Evolutionary conservation across 2,329 filamentous ascomycete genomes (phyloP).

Genomic region (Coniochaeta sp.): DNA sequence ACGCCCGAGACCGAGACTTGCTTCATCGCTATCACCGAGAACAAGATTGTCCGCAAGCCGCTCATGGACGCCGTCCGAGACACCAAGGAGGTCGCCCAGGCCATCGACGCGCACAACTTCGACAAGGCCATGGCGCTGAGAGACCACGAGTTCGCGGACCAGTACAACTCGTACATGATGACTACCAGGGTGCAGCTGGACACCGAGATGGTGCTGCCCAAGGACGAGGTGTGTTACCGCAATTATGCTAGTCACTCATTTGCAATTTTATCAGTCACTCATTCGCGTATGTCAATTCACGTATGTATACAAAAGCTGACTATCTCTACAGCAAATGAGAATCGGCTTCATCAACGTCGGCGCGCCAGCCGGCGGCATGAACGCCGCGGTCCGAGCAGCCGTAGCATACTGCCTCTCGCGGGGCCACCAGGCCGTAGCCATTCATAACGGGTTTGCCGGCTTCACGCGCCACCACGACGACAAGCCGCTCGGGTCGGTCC

Average conservation of each 20-base stretch:
- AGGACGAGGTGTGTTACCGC: conserved; percentile 53
- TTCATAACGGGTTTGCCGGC: conserved; percentile 95
- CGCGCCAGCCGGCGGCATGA: conserved; percentile 95
- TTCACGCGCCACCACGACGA: conserved; percentile 87
- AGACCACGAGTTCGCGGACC: conserved; percentile 89
- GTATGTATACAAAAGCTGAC: conserved; percentile 20
- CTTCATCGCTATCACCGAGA: conserved; percentile 94
- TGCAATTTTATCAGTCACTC: background rate
- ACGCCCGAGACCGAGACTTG: conserved; percentile 85
- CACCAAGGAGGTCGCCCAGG: conserved; percentile 76
- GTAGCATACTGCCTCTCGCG: conserved; percentile 88
- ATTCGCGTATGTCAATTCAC: too few species aligned
- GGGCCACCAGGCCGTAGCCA: conserved; percentile 86
- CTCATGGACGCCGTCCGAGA: conserved; percentile 82
- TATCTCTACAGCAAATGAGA: conserved; percentile 62
- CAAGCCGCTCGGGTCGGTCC: conserved; percentile 72
- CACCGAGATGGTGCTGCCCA: conserved; percentile 55
- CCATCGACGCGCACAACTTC: conserved; percentile 82
- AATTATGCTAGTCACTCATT: too few species aligned
- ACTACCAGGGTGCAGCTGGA: conserved; percentile 78
- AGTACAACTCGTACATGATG: conserved; percentile 83
- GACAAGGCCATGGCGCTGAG: conserved; percentile 79
- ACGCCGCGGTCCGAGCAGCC: conserved; percentile 86
- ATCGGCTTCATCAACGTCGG: conserved; percentile 97
- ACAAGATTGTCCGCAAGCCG: conserved; percentile 89